Percentiles rank a stretch among this genome's conserved stretches.
Evolutionary conservation across 179 eudicot genomes (phyloP).

Genomic region (Vitellaria paradoxa): DNA sequence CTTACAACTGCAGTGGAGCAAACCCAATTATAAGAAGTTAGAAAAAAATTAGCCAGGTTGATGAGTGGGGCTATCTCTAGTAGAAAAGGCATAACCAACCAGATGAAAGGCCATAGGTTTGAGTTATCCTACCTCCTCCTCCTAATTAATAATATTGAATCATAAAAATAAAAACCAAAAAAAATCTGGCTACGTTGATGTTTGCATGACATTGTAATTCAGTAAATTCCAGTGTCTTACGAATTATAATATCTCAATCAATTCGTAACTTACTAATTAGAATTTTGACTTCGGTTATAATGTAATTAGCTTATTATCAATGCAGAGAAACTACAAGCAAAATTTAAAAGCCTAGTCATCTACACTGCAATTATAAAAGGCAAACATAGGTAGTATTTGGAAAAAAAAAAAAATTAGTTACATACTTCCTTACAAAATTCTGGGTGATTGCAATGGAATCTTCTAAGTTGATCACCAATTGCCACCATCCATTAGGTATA

Average conservation of each 20-base stretch:
- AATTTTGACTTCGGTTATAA: background rate
- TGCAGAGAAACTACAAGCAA: background rate
- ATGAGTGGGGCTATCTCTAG: too few species aligned
- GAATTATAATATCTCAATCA: background rate
- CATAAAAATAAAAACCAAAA: too few species aligned
- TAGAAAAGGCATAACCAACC: too few species aligned
- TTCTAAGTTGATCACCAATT: conserved; percentile 93
- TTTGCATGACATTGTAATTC: too few species aligned
- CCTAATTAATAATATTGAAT: too few species aligned
- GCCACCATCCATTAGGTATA: conserved; percentile 99
- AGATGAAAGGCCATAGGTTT: too few species aligned
- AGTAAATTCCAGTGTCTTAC: too few species aligned
- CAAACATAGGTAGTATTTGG: too few species aligned
- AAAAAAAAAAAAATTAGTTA: background rate
- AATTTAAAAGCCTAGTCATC: background rate
- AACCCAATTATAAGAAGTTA: background rate
- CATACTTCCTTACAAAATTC: conserved; percentile 93
- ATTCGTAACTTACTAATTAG: background rate
- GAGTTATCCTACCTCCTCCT: too few species aligned
- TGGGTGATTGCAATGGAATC: conserved; percentile 96
- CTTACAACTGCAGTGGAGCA: background rate
- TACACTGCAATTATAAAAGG: background rate
- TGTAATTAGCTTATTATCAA: background rate
- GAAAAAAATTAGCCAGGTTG: too few species aligned
- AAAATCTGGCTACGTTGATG: too few species aligned